phyloP scores from a whole-genome alignment of 345 rosid species.

The Lepidium aucheri region DNA sequence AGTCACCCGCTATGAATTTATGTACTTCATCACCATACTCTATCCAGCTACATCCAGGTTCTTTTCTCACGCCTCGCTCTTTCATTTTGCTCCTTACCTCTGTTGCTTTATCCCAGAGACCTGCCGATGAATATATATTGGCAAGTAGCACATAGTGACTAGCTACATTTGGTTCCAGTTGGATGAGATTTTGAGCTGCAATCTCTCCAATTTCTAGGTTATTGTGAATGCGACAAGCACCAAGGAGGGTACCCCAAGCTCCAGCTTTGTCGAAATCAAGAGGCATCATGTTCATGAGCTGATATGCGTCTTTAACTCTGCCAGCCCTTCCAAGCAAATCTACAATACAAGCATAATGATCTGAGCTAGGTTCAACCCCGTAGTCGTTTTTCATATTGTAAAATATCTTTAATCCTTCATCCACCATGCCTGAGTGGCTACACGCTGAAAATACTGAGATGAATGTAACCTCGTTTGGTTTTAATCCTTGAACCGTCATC shows the following conservation, averaged over 20 bases:
- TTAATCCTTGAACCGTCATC: conserved; percentile 41
- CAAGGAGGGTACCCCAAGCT: conserved; percentile 92
- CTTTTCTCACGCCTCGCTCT: conserved; percentile 75
- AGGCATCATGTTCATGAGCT: conserved; percentile 46
- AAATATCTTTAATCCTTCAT: conserved; percentile 64
- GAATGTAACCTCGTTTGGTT: conserved; percentile 75
- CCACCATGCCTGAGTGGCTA: conserved; percentile 83
- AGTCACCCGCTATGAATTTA: conserved; percentile 74
- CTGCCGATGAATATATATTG: conserved; percentile 70
- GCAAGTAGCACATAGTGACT: conserved; percentile 90
- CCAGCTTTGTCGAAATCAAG: conserved; percentile 42
- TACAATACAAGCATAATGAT: conserved; percentile 83
- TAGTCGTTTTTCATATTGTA: conserved; percentile 53
- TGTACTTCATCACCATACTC: conserved; percentile 69
- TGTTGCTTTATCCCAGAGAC: conserved; percentile 74
- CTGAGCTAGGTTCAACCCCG: conserved; percentile 52
- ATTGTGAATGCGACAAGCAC: conserved; percentile 61
- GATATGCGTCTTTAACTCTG: conserved; percentile 55
- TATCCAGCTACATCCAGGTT: conserved; percentile 95
- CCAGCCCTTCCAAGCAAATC: conserved; percentile 92
- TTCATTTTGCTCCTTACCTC: conserved; percentile 68
- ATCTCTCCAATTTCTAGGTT: conserved; percentile 75
- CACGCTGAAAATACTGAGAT: conserved; percentile 74
- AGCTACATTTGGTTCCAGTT: conserved; percentile 64
- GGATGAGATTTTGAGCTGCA: conserved; percentile 55